A percentile compares a stretch with the other conserved stretches of the same genome.
Conservation (phyloP, 371 early-diverging fungal species). For the Mortierella sp. region DNA sequence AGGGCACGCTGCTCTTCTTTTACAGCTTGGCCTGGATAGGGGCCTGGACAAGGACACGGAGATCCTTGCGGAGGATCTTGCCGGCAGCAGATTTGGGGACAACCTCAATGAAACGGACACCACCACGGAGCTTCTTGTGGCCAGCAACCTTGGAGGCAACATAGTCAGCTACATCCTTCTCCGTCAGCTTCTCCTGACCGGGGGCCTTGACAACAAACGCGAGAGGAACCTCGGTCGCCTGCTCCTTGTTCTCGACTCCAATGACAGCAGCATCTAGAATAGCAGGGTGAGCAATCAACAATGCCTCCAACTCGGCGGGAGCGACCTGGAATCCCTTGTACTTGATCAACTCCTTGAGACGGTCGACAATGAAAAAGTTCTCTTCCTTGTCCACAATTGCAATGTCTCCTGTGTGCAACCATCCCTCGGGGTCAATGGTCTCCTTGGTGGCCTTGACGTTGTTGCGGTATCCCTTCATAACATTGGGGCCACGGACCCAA, state of each 20-base stretch:
- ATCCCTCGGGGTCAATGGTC: conserved; percentile 80
- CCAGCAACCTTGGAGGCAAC: conserved; percentile 71
- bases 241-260: conserved; percentile 64
- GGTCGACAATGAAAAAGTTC: conserved; percentile 75
- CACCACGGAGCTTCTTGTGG: conserved; percentile 85
- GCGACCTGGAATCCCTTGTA: conserved; percentile 88
- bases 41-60: conserved; percentile 57
- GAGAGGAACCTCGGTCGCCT: conserved; percentile 83
- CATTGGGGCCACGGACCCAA: conserved; percentile 83
- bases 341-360: conserved; percentile 85
- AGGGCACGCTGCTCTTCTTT: conserved; percentile 8
- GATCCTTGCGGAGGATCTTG: conserved; percentile 79
- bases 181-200: conserved; percentile 39
- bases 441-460: conserved; percentile 77
- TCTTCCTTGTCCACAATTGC: conserved; percentile 74
- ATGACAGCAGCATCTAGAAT: conserved; percentile 78
- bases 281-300: conserved; percentile 74
- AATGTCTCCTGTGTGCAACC: conserved; percentile 91
- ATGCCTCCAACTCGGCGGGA: conserved; percentile 83
- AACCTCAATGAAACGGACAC: conserved; percentile 72
- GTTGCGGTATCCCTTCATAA: conserved; percentile 77
- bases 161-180: conserved; percentile 63
- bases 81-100: conserved; percentile 88
- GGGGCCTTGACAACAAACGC: conserved; percentile 74
- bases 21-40: conserved; percentile 54